A percentile compares a stretch with the other conserved stretches of the same genome.
phyloP scores from a whole-genome alignment of 208 protist species.

The Strigomonas culicis region DNA sequence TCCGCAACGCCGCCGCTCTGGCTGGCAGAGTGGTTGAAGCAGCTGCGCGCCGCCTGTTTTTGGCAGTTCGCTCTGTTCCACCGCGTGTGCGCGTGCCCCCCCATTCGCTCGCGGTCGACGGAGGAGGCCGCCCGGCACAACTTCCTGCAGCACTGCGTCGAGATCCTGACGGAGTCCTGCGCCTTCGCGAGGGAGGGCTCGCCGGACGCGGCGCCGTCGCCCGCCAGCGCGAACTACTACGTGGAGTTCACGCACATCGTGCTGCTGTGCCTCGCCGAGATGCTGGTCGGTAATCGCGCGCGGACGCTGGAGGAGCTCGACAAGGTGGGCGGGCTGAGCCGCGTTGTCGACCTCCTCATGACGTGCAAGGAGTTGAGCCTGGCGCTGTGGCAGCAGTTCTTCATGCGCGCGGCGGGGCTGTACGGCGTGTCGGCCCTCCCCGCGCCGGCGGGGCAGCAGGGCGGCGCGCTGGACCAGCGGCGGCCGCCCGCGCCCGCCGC shows the following conservation, averaged over 20 bases:
- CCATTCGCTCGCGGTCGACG: not conserved
- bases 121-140: slow-evolving; percentile 4
- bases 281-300: slow-evolving; percentile 20
- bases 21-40: too few species aligned
- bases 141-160: not conserved
- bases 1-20: too few species aligned
- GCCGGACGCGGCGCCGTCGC: not conserved
- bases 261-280: slow-evolving; percentile 22
- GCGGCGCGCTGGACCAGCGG: slow-evolving; percentile 31
- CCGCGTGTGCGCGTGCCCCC: slow-evolving; percentile 2
- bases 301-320: slow-evolving; percentile 21
- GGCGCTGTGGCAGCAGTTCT: slow-evolving; percentile 56
- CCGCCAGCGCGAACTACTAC: not conserved
- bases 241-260: slow-evolving; percentile 34
- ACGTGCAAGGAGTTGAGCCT: slow-evolving; percentile 25
- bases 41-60: not conserved
- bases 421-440: slow-evolving; percentile 56
- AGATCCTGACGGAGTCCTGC: slow-evolving; percentile 8
- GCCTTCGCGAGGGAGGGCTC: not conserved
- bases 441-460: not conserved
- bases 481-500: slow-evolving; percentile 14
- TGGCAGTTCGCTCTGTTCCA: slow-evolving; percentile 9
- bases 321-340: slow-evolving; percentile 30
- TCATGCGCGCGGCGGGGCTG: slow-evolving; percentile 37
- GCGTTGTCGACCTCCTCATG: slow-evolving; percentile 42